phyloP scores from a whole-genome alignment of 345 rosid species.

The Rhodamnia argentea region DNA sequence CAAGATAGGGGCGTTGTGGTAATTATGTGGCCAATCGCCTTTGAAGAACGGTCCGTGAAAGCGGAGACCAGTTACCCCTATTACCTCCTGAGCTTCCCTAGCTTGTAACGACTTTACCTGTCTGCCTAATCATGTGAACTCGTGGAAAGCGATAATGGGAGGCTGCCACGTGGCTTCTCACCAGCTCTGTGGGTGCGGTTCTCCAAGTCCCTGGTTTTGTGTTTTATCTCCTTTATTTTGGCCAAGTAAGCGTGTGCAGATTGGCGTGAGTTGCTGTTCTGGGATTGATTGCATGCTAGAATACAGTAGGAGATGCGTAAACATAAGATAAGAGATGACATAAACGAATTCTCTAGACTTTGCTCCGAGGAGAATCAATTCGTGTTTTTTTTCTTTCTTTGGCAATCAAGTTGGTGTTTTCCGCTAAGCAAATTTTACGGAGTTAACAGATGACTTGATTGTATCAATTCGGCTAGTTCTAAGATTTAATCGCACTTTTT shows the following conservation, averaged over 20 bases:
- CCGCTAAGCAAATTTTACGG: not conserved
- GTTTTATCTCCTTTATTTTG: not conserved
- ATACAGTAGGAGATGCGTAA: not conserved
- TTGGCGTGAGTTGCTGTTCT: not conserved
- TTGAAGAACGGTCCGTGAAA: slow-evolving; percentile 29
- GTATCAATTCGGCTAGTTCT: no score
- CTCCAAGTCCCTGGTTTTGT: not conserved
- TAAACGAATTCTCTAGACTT: not conserved
- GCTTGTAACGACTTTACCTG: slow-evolving; percentile 64
- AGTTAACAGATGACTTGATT: no score
- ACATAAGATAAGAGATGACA: not conserved
- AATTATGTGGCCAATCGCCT: not conserved
- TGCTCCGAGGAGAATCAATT: not conserved
- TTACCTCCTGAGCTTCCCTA: slow-evolving; percentile 19
- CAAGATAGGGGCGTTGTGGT: slow-evolving; percentile 14
- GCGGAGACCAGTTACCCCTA: slow-evolving; percentile 28
- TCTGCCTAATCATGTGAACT: slow-evolving; percentile 33
- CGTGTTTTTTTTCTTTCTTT: not conserved
- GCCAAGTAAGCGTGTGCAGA: not conserved
- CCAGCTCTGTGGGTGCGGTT: not conserved
- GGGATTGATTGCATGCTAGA: not conserved
- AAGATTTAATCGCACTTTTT: no score
- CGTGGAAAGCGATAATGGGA: not conserved
- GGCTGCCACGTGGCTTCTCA: not conserved
- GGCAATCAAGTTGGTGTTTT: not conserved